phyloP scores from a whole-genome alignment of 1,284 basidiomycete species.

The Ceratobasidium sp. region DNA sequence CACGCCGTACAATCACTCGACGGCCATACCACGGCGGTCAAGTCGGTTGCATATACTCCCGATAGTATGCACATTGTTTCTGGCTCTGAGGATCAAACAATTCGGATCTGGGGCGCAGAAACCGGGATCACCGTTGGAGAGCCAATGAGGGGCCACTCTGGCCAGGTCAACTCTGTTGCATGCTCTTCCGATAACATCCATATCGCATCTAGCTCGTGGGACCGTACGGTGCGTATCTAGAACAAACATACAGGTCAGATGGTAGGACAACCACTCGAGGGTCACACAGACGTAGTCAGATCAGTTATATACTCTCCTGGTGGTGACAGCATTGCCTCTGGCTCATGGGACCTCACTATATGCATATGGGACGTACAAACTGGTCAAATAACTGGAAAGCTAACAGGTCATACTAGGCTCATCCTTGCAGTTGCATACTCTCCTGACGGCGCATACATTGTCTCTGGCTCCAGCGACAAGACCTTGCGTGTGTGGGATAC shows the following conservation, averaged over 20 bases:
- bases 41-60: background rate
- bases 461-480: too few species aligned
- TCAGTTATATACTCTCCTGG: constrained; percentile 2
- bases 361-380: constrained; percentile 12
- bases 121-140: background rate
- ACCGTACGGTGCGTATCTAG: constrained; percentile 11
- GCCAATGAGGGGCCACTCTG: background rate
- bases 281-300: background rate
- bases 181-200: constrained; percentile 8
- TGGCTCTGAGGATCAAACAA: too few species aligned
- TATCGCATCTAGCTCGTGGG: constrained; percentile 24
- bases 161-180: background rate
- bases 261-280: background rate
- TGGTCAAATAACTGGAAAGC: background rate
- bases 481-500: too few species aligned
- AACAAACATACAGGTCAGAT: background rate
- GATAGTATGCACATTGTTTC: background rate
- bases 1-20: background rate
- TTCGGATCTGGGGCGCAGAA: background rate
- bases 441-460: too few species aligned
- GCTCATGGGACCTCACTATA: constrained; percentile 6
- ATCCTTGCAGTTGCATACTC: background rate
- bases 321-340: constrained; percentile 7
- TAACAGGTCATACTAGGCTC: background rate
- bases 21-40: background rate